A percentile compares a stretch with the other conserved stretches of the same genome.
These are phyloP conservation scores for Lumnitzera littorea DNA, from an alignment of 345 rosid species.

Conservation along the genomic window DNA sequence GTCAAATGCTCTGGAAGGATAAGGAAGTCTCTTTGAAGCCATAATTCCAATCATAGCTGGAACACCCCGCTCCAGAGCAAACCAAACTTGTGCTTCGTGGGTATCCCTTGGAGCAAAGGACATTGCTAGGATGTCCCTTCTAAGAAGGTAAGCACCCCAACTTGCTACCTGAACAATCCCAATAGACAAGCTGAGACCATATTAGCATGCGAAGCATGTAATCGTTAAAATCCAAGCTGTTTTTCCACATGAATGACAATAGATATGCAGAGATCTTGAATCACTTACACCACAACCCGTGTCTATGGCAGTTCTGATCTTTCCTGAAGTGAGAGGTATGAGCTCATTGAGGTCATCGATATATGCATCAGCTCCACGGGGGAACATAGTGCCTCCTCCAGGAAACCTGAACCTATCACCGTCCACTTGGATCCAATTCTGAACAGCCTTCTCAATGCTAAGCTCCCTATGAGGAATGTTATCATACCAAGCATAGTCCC, in stretches of 20 bases:
- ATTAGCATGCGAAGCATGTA: not conserved
- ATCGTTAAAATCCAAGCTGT: too few species aligned
- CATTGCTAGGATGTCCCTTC: conserved; percentile 66
- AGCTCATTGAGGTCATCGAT: conserved; percentile 74
- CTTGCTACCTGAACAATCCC: conserved; percentile 70
- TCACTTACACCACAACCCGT: conserved; percentile 95
- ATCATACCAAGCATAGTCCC: conserved; percentile 93
- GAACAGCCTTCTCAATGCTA: conserved; percentile 91
- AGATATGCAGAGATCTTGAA: not conserved
- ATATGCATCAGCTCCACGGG: conserved; percentile 92
- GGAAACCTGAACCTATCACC: conserved; percentile 91
- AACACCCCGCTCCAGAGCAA: conserved; percentile 95
- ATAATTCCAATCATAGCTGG: conserved; percentile 89
- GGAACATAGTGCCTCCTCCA: conserved; percentile 96
- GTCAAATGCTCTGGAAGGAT: conserved; percentile 93
- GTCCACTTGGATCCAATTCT: conserved; percentile 95
- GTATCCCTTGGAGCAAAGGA: conserved; percentile 98
- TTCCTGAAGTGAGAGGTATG: conserved; percentile 69
- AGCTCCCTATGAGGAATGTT: conserved; percentile 95
- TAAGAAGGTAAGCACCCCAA: conserved; percentile 88
- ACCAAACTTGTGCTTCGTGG: conserved; percentile 95
- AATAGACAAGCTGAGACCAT: not conserved
- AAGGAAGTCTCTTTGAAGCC: conserved; percentile 84
- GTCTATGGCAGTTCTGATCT: conserved; percentile 81
- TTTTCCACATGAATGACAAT: too few species aligned